Base-by-base conservation (phyloP, 768 basidiomycete genomes). In the Boletus coccyginus region DNA sequence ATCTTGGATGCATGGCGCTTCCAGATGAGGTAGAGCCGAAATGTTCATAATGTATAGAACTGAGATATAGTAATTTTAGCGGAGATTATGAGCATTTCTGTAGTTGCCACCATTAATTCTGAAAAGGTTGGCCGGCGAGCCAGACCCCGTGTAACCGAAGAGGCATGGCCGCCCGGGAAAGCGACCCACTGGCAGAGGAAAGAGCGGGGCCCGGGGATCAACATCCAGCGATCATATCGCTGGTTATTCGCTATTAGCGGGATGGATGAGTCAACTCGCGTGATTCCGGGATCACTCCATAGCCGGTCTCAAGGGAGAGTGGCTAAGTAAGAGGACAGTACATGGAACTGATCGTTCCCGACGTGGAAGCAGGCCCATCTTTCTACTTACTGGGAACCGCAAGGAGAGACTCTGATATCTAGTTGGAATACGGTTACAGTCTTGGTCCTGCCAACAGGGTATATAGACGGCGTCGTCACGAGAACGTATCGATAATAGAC, bases 381-480 rank as follows among this genome's bases (percentile, higher is more conserved):
- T 7, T 31, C 17, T 27, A 27, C 27, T 27, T 27, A 5, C 27
- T 29, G 19, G 33, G 16, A 45, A 52, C 29, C 17, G 29, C 27
- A 49, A 52, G n/a, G 42, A 56, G 36, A 32, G 38, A 38, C 4
- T 63, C 52, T 50, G 45, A 17, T 47, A 44, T 68, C 60, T 58
- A 56, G 50, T 57, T 48, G 45, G 40, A 50, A 40, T 63, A 58
- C 40, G 38, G 31, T 49, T 59, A 67, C 63, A 68, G 45, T 38
- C 52, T 62, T 70, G 70, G 70, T 57, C 70, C 69, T 60, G 70
- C 69, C 70, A 62, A 59, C 56, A 58, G 61, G 66, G 68, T 68
- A 70, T 67, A 57, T 52, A 48, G 63, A 50, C 53, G 41, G 24
- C 43, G 46, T 44, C 44, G 24, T 62, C 57, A 21, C 54, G 39